Base-by-base conservation (phyloP, 805 yeast genomes). In the Yamadazyma takamatsuzukensis region DNA sequence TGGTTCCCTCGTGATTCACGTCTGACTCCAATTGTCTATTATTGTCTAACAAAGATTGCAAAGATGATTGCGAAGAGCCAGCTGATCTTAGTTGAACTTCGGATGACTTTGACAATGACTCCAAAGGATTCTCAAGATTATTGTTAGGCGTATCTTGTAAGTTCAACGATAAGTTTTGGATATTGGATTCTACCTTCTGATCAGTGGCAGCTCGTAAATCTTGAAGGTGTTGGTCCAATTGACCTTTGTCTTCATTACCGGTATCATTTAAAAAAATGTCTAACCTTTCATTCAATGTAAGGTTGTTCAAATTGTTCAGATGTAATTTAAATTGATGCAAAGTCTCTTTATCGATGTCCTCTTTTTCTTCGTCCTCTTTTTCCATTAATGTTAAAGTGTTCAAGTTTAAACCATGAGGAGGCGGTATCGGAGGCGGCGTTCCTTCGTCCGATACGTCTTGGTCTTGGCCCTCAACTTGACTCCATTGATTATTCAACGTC, bases 231-330 rank as follows among this genome's bases (percentile, higher is more conserved):
- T 47, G 44, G 40, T 63, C 70, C 37, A 66, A 45, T 21, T 57
- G 66, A 8, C 34, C 36, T 14, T 36, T 15, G 21, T 30, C 15
- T 19, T 23, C 23, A 27, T 30, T 21, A 15, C 17, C 14, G 17
- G 11, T 26, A 38, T 29, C 47, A 21, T 37, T 41, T 11, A 72
- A 51, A 27, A 63, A 68, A 2, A 71, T 54, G 34, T 68, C 70
- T 34, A 73, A 52, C 44, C 67, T 70, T 39, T 72, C 70, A 39
- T 67, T 67, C 24, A 72, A 49, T 2, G 68, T 49, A 25, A 64
- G 30, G 54, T 56, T 49, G 48, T 59, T 37, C 47, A 45, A 44
- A 34, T 50, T 47, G 45, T 59, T 37, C 45, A 43, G 43, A 34
- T 50, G 48, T 21, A 54, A 37, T 29, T 44, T 51, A 30, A 48